Evolutionary conservation across 495 filamentous ascomycete genomes (phyloP), one percentile per base, ranked within the genome.

Genomic region (Tuber borchii): DNA sequence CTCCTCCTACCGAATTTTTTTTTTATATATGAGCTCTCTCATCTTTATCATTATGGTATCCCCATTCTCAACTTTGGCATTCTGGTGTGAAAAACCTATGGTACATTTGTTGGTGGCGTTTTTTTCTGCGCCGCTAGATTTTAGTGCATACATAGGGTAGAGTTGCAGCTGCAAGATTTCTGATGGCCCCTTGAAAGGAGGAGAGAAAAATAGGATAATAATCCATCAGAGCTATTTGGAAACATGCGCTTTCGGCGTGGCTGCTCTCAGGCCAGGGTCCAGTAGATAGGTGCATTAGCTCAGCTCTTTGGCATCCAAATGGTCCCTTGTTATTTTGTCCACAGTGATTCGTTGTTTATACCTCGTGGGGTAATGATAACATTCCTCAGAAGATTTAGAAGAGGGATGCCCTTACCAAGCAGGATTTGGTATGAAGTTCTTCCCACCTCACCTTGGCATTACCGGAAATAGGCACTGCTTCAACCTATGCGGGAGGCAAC

Each of bases 401-500:
- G 56, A 65, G 26, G 31, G 56, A n/a, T 65, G 56, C 14, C 56
- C 56, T 65, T 31, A 31, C 56, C 12, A 31, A 65, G 56, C 1
- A 17, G 26, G 26, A 65, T 17, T 65, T 17, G n/a, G n/a, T 65
- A 65, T 14, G 0, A 65, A 31, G 12, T 17, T 31, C 26, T 31
- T 31, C 56, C 26, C 12, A 65, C 26, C 4, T 31, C 56, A 26
- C n/a, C n/a, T 65, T 65, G 56, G 56, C 56, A 65, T 16, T 17
- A 7, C 56, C 56, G 56, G 56, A 65, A 31, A 65, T n/a, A 26
- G 56, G 56, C 56, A 56, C 70, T 70, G 73, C 78, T 75, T 72
- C 73, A 65, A 75, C 69, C 70, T 79, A 65, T 44, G 65, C 76
- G 76, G 78, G 73, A 79, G 22, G 40, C 76, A 79, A 79, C 78